Evolutionary conservation across 257 asterid species (phyloP).

Genomic region (Leptodermis oblonga): DNA sequence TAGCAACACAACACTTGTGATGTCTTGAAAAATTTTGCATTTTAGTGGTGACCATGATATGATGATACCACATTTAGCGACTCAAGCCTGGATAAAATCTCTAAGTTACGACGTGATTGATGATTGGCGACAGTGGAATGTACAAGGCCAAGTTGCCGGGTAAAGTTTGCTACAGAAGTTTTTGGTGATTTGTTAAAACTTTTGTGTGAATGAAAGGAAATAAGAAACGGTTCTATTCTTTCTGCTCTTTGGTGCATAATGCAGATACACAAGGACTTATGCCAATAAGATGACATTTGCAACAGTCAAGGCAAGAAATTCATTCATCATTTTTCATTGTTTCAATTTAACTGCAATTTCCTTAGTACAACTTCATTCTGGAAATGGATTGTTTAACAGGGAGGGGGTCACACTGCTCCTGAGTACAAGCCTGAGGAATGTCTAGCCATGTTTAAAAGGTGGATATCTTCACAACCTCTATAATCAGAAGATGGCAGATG

Average conservation of each 20-base stretch:
- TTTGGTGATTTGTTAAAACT: no score
- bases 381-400: no score
- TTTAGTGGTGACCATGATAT: constrained; percentile 33
- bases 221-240: no score
- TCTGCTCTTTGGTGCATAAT: background rate
- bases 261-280: constrained; percentile 33
- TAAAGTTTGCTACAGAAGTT: background rate
- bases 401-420: constrained; percentile 38
- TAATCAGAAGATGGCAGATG: no score
- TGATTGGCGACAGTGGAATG: constrained; percentile 33
- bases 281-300: constrained; percentile 34
- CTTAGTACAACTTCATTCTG: no score
- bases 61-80: constrained; percentile 15
- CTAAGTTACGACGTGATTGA: constrained; percentile 24
- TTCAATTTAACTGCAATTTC: no score
- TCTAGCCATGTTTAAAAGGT: constrained; percentile 26
- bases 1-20: background rate
- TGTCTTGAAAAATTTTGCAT: background rate
- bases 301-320: constrained; percentile 31
- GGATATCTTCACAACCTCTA: constrained; percentile 27
- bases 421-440: constrained; percentile 32
- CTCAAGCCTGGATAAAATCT: constrained; percentile 34
- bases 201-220: no score
- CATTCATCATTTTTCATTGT: background rate
- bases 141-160: constrained; percentile 36